These are phyloP conservation scores for Sporothrix globosa DNA, from an alignment of 2,329 filamentous ascomycete genomes.

Conservation along the genomic window DNA sequence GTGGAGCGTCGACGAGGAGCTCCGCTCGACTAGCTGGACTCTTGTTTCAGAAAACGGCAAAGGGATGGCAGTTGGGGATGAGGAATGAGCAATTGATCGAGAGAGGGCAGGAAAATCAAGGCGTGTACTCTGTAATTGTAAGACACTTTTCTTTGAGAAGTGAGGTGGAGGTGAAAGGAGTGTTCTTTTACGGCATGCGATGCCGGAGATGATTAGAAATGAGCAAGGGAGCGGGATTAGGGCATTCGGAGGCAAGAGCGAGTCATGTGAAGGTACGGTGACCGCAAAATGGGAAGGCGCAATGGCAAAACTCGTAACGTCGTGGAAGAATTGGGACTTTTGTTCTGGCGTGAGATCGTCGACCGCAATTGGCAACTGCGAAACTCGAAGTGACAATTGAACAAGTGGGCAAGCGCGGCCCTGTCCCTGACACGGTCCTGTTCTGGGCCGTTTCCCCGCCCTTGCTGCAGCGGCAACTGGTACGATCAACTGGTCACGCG, in stretches of 20 bases:
- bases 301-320: neutral
- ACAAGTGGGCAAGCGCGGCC: constrained; percentile 21
- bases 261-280: neutral
- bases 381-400: neutral
- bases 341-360: neutral
- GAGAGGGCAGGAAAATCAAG: neutral
- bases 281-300: neutral
- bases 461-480: constrained; percentile 15
- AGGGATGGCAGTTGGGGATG: constrained; percentile 4
- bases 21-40: neutral
- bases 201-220: constrained; percentile 22
- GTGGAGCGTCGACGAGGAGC: constrained; percentile 6
- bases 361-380: constrained; percentile 15
- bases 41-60: constrained; percentile 4
- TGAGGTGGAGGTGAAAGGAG: constrained; percentile 12
- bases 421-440: constrained; percentile 8
- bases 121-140: neutral
- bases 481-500: constrained; percentile 21
- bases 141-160: neutral
- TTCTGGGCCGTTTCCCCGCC: constrained; percentile 10
- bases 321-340: neutral
- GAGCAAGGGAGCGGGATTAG: neutral
- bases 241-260: neutral
- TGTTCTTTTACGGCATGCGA: neutral
- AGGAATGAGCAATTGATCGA: constrained; percentile 1